Conservation (phyloP, 1,139 yeast genomes). For the Taphrina confusa region DNA sequence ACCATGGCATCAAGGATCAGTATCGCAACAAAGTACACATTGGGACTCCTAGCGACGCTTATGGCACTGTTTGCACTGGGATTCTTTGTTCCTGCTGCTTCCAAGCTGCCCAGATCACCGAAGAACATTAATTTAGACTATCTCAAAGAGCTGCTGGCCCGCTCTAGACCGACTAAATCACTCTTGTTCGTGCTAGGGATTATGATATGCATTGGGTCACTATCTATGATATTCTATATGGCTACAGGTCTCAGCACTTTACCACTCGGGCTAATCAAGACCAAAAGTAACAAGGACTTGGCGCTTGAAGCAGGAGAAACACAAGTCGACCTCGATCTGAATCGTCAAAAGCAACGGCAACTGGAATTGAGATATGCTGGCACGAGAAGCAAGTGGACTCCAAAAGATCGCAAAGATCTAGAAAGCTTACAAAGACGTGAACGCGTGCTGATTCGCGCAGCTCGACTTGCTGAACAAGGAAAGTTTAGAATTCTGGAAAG, state of each 20-base stretch:
- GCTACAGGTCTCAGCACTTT: slow-evolving; percentile 39
- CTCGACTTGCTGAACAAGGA: slow-evolving; percentile 38
- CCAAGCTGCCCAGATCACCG: slow-evolving; percentile 3
- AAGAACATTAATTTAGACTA: slow-evolving; percentile 12
- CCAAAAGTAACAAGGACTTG: slow-evolving; percentile 36
- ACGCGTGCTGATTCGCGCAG: slow-evolving; percentile 40
- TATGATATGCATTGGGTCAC: slow-evolving; percentile 40
- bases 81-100: slow-evolving; percentile 38
- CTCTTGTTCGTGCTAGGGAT: slow-evolving; percentile 40
- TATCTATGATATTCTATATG: slow-evolving; percentile 39
- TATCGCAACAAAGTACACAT: slow-evolving; percentile 39
- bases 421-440: slow-evolving; percentile 42
- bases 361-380: slow-evolving; percentile 41
- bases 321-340: slow-evolving; percentile 40
- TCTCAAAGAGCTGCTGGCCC: slow-evolving; percentile 10
- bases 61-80: slow-evolving; percentile 38
- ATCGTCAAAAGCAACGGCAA: slow-evolving; percentile 42
- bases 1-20: slow-evolving; percentile 38
- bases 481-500: slow-evolving; percentile 37
- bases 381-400: slow-evolving; percentile 38
- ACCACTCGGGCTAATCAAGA: slow-evolving; percentile 38
- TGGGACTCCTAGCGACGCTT: slow-evolving; percentile 35
- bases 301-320: slow-evolving; percentile 38
- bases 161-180: slow-evolving; percentile 18
- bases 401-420: slow-evolving; percentile 41